phyloP scores from a whole-genome alignment of 2,329 filamentous ascomycete species.

The Cryoendolithus antarcticus region DNA sequence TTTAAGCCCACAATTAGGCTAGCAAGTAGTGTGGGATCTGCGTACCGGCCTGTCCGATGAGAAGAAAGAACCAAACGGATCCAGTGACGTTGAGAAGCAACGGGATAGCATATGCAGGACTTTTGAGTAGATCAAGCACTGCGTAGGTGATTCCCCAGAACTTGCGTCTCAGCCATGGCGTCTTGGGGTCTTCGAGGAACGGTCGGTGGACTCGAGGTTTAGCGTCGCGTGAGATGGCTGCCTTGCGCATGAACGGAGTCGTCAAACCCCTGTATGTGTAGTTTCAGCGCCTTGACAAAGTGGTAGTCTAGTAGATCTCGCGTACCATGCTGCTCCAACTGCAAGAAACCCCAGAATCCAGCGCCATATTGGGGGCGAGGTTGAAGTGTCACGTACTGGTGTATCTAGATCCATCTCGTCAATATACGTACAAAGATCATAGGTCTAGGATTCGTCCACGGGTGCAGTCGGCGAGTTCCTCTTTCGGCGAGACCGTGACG shows the following conservation, averaged over 20 bases:
- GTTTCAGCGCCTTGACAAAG: no score
- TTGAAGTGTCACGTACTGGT: conserved; percentile 11
- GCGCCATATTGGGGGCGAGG: conserved; percentile 48
- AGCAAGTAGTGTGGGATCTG: conserved; percentile 18
- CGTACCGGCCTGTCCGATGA: conserved; percentile 80
- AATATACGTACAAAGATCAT: no score
- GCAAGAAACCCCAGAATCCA: conserved; percentile 83
- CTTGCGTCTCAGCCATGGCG: conserved; percentile 46
- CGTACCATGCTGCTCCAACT: conserved; percentile 84
- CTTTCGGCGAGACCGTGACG: no score
- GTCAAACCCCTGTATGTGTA: conserved; percentile 31
- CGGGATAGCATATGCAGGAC: conserved; percentile 74
- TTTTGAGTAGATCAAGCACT: conserved; percentile 63
- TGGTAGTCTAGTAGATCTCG: conserved; percentile 24
- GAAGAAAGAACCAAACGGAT: conserved; percentile 89
- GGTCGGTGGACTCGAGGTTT: conserved; percentile 38
- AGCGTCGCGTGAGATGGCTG: conserved; percentile 48
- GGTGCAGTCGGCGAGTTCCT: no score
- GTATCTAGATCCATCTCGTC: conserved; percentile 18
- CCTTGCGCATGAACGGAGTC: conserved; percentile 75
- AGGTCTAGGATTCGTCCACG: no score
- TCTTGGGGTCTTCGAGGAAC: conserved; percentile 29
- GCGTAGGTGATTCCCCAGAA: conserved; percentile 57
- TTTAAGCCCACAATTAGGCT: conserved; percentile 1
- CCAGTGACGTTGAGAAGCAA: conserved; percentile 81